Conservation (phyloP, 2,329 filamentous ascomycete species). For the Pseudohalonectria lignicola region DNA sequence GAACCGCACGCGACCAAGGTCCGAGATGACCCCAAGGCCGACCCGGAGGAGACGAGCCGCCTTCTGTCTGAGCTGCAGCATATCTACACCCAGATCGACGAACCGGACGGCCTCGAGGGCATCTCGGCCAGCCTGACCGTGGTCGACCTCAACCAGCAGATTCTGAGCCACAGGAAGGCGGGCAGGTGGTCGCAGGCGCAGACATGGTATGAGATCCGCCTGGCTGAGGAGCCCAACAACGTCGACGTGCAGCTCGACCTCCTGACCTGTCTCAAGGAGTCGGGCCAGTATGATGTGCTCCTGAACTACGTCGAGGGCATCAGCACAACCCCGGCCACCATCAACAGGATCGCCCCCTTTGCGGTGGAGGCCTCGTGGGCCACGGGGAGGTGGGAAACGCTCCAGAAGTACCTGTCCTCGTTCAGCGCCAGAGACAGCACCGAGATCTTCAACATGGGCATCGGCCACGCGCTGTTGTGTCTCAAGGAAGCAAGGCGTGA, state of each 20-base stretch:
- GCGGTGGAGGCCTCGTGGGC: constrained; percentile 90
- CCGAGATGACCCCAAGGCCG: constrained; percentile 19
- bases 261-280: constrained; percentile 81
- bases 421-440: constrained; percentile 37
- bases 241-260: constrained; percentile 71
- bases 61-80: constrained; percentile 74
- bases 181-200: constrained; percentile 91
- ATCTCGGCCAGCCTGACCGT: constrained; percentile 80
- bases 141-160: constrained; percentile 86
- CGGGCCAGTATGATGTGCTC: constrained; percentile 86
- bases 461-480: constrained; percentile 58
- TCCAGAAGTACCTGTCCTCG: constrained; percentile 53
- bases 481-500: constrained; percentile 40
- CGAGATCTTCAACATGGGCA: constrained; percentile 70
- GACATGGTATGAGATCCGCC: constrained; percentile 91
- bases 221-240: constrained; percentile 70
- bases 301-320: constrained; percentile 81
- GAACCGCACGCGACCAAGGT: constrained; percentile 60
- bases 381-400: constrained; percentile 67
- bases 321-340: constrained; percentile 36
- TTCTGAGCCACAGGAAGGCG: constrained; percentile 84
- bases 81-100: constrained; percentile 95
- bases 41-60: constrained; percentile 44
- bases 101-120: constrained; percentile 91
- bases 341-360: constrained; percentile 63